Evolutionary conservation across 495 filamentous ascomycete genomes (phyloP).

Genomic region (Aspergillus haitiensis): DNA sequence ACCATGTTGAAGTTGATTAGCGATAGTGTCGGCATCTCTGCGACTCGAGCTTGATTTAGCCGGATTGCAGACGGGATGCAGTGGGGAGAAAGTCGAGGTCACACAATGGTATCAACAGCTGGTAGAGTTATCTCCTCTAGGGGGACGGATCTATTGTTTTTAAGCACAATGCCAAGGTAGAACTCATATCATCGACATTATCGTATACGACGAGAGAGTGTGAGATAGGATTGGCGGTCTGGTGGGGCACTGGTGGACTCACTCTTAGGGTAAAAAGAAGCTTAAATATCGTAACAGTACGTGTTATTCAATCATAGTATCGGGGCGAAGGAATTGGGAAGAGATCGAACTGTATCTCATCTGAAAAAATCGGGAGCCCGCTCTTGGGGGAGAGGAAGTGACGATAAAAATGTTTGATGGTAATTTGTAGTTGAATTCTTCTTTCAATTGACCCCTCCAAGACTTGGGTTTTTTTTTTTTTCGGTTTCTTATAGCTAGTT

Average conservation of each 20-base stretch:
- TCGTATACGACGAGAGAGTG: not conserved
- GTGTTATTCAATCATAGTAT: conserved; percentile 51
- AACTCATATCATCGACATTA: not conserved
- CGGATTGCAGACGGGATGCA: not conserved
- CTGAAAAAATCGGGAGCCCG: conserved; percentile 3
- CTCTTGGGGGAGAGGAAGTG: not conserved
- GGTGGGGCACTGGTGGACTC: conserved; percentile 1
- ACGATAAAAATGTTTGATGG: not conserved
- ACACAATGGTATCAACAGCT: not conserved
- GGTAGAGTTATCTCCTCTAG: not conserved
- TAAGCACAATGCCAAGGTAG: not conserved
- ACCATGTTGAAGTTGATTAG: conserved; percentile 88
- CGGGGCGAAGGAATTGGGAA: not conserved
- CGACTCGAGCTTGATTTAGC: not conserved
- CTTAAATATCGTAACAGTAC: conserved; percentile 23
- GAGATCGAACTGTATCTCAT: conserved; percentile 25
- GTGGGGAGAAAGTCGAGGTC: not conserved
- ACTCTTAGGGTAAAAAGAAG: not conserved
- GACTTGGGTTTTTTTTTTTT: no score
- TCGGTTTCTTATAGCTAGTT: no score
- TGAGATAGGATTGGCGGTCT: not conserved
- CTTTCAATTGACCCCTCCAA: not conserved
- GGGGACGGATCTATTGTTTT: not conserved
- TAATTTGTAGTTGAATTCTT: not conserved
- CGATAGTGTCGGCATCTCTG: conserved; percentile 71